These are phyloP conservation scores for Trypanosoma mega DNA, from an alignment of 208 protist genomes.

Conservation along the genomic window DNA sequence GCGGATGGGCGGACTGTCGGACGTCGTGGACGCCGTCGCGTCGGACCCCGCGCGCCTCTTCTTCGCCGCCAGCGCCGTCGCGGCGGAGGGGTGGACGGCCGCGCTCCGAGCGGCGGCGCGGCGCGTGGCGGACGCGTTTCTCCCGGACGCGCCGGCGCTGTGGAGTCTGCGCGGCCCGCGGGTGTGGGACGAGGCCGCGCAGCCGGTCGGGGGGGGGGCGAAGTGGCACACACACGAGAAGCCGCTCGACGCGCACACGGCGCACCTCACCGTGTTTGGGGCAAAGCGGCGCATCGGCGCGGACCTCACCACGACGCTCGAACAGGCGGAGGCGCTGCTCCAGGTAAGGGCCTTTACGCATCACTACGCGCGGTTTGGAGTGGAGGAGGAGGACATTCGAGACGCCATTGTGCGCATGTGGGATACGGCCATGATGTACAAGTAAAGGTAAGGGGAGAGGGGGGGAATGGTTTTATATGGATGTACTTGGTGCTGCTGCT, in stretches of 20 bases:
- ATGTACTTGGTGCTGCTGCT: slow-evolving; percentile 7
- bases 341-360: slow-evolving; percentile 62
- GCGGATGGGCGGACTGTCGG: slow-evolving; percentile 29
- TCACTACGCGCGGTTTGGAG: slow-evolving; percentile 68
- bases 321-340: slow-evolving; percentile 48
- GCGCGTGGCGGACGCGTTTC: slow-evolving; percentile 24
- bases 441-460: background rate
- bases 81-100: slow-evolving; percentile 5
- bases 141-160: too few relatives aligned
- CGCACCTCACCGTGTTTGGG: slow-evolving; percentile 51
- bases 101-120: slow-evolving; percentile 40
- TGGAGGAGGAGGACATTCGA: slow-evolving; percentile 42
- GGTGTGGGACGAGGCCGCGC: slow-evolving; percentile 33
- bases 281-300: slow-evolving; percentile 39
- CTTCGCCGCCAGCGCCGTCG: slow-evolving; percentile 45
- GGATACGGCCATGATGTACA: slow-evolving; percentile 62
- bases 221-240: slow-evolving; percentile 15
- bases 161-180: slow-evolving; percentile 55
- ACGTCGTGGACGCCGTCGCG: slow-evolving; percentile 56
- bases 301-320: slow-evolving; percentile 30
- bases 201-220: background rate
- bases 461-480: background rate
- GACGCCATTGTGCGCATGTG: slow-evolving; percentile 49
- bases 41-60: slow-evolving; percentile 74
- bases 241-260: slow-evolving; percentile 13